Percentiles rank a stretch among this genome's conserved stretches.
Conservation (phyloP, 768 basidiomycete species). For the Mycena crocata region DNA sequence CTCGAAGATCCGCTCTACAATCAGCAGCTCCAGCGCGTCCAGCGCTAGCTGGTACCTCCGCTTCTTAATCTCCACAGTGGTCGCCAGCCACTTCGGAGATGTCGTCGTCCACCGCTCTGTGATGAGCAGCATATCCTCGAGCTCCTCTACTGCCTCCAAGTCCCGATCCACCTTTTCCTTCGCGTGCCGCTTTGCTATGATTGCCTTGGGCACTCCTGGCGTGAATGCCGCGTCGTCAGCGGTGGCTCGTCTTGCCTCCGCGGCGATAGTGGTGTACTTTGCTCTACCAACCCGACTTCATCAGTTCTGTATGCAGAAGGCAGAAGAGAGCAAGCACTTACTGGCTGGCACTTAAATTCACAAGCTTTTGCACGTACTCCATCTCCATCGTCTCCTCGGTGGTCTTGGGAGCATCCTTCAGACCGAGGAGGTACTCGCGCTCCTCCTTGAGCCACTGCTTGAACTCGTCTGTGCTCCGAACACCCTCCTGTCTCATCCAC, state of each 20-base stretch:
- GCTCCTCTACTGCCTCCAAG: slow-evolving; percentile 11
- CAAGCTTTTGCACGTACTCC: slow-evolving; percentile 22
- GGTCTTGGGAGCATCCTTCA: too few species aligned
- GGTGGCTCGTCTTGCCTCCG: background rate
- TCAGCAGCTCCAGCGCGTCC: slow-evolving; percentile 31
- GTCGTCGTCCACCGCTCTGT: slow-evolving; percentile 18
- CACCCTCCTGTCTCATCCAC: too few species aligned
- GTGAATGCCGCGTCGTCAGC: background rate
- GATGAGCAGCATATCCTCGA: background rate
- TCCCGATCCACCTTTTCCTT: slow-evolving; percentile 25
- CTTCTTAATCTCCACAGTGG: background rate
- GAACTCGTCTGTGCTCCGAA: too few species aligned
- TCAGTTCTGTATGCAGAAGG: too few species aligned
- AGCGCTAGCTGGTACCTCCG: slow-evolving; percentile 27
- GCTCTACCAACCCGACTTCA: too few species aligned
- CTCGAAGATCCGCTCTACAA: too few species aligned
- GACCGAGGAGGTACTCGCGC: slow-evolving; percentile 12
- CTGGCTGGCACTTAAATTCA: background rate
- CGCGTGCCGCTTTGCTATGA: slow-evolving; percentile 17
- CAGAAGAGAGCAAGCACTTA: background rate
- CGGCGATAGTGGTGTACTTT: too few species aligned
- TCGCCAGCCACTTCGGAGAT: slow-evolving; percentile 24
- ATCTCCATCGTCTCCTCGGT: slow-evolving; percentile 28
- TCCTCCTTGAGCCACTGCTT: slow-evolving; percentile 19
- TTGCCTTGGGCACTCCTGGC: background rate